Evolutionary conservation across 257 asterid genomes (phyloP).

Genomic region (Penstemon barbatus): DNA sequence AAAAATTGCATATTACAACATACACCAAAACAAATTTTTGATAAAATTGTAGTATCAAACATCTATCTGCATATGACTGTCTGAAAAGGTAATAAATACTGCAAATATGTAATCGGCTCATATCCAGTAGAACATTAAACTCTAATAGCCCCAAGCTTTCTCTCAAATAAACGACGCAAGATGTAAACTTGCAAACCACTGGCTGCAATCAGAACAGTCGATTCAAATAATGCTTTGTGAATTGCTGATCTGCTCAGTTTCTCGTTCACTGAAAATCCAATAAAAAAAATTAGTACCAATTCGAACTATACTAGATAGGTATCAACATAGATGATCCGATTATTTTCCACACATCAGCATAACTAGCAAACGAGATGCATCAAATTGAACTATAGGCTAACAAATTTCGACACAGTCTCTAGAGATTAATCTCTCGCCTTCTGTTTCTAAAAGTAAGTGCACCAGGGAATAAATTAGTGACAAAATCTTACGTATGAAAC

Average conservation of each 20-base stretch:
- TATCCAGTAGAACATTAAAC: slow-evolving; percentile 46
- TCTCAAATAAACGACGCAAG: slow-evolving; percentile 70
- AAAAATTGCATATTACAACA: no score
- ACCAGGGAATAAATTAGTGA: background rate
- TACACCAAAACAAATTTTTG: no score
- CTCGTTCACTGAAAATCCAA: slow-evolving; percentile 57
- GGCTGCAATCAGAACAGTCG: slow-evolving; percentile 58
- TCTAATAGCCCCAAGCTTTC: slow-evolving; percentile 71
- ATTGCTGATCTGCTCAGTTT: slow-evolving; percentile 68
- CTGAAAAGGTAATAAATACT: slow-evolving; percentile 4
- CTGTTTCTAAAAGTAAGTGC: background rate
- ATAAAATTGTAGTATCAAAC: background rate
- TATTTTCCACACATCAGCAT: background rate
- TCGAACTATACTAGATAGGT: background rate
- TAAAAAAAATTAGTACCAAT: slow-evolving; percentile 4
- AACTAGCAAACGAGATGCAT: background rate
- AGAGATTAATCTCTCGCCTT: no score
- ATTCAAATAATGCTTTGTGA: slow-evolving; percentile 69
- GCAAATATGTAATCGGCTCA: slow-evolving; percentile 16
- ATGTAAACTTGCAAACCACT: slow-evolving; percentile 71
- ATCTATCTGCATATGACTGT: slow-evolving; percentile 24
- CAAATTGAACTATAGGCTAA: background rate
- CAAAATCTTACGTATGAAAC: background rate
- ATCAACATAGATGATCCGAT: background rate
- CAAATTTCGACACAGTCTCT: background rate